A percentile compares a stretch with the other conserved stretches of the same genome.
phyloP scores from a whole-genome alignment of 2,329 filamentous ascomycete species.

The Aspergillus calidoustus region DNA sequence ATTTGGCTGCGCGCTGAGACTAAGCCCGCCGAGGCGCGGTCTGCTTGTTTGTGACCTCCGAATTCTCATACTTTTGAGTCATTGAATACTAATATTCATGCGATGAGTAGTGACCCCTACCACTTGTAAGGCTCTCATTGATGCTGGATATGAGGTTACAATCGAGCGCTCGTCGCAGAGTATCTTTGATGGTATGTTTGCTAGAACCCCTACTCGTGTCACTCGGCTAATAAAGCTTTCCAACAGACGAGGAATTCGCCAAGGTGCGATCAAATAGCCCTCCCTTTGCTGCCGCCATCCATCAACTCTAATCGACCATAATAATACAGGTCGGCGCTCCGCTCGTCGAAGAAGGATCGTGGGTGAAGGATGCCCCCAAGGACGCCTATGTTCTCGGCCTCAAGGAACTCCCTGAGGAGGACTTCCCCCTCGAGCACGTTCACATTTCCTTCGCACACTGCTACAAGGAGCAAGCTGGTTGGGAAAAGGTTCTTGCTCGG shows the following conservation, averaged over 20 bases:
- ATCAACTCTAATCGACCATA: not conserved
- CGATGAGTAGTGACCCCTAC: constrained; percentile 49
- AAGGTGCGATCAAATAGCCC: constrained; percentile 29
- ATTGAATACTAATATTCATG: constrained; percentile 10
- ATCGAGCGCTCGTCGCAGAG: constrained; percentile 71
- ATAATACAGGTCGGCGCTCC: constrained; percentile 60
- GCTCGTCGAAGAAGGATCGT: constrained; percentile 69
- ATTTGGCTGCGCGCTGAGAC: constrained; percentile 64
- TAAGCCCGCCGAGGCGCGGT: constrained; percentile 63
- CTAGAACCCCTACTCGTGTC: not conserved
- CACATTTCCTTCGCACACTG: constrained; percentile 75
- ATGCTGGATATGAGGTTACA: constrained; percentile 70
- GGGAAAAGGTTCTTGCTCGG: constrained; percentile 77
- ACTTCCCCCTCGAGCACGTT: constrained; percentile 71
- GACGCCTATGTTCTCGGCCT: constrained; percentile 75
- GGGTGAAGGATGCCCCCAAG: constrained; percentile 66
- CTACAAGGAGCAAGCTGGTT: constrained; percentile 78
- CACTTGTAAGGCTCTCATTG: constrained; percentile 65
- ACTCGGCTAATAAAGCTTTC: constrained; percentile 16
- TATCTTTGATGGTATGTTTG: constrained; percentile 56
- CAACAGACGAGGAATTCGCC: constrained; percentile 41
- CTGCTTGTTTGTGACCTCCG: constrained; percentile 44
- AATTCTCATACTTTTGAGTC: constrained; percentile 1
- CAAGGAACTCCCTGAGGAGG: constrained; percentile 77
- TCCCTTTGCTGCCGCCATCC: not conserved